Conservation (phyloP, 495 filamentous ascomycete species). For the Neohortaea acidophila region DNA sequence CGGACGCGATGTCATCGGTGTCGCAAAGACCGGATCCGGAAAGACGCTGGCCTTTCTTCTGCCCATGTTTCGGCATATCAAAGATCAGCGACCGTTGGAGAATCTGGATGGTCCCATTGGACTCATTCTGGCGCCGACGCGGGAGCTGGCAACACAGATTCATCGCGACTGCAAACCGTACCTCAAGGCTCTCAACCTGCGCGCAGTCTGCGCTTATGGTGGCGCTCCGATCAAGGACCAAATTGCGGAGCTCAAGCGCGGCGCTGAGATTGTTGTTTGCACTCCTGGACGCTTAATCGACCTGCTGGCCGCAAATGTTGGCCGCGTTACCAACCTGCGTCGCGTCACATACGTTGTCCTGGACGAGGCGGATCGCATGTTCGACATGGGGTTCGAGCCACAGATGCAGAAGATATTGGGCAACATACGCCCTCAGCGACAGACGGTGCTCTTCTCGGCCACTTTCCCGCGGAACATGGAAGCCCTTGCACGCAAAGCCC, state of each 20-base stretch:
- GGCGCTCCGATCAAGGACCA: constrained; percentile 95
- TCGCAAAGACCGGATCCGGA: constrained; percentile 97
- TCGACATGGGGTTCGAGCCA: constrained; percentile 98
- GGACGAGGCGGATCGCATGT: constrained; percentile 98
- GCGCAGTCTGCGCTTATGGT: constrained; percentile 86
- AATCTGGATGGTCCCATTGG: constrained; percentile 75
- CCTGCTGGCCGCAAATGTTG: constrained; percentile 79
- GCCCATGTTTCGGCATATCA: constrained; percentile 96
- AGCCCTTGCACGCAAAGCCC: constrained; percentile 68
- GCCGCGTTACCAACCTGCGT: constrained; percentile 77
- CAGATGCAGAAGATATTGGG: constrained; percentile 93
- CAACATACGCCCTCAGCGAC: constrained; percentile 78
- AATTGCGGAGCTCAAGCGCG: constrained; percentile 88
- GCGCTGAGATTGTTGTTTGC: constrained; percentile 86
- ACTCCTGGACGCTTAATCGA: constrained; percentile 97
- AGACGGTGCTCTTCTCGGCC: constrained; percentile 90
- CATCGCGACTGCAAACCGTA: constrained; percentile 89
- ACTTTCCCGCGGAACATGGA: constrained; percentile 95
- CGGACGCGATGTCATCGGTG: constrained; percentile 86
- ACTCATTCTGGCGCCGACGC: constrained; percentile 84
- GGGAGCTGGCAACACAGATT: constrained; percentile 90
- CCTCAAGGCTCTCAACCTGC: constrained; percentile 77
- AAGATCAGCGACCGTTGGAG: constrained; percentile 74
- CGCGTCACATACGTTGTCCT: constrained; percentile 86
- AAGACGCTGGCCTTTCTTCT: constrained; percentile 93